These are phyloP conservation scores for Massarina eburnea DNA, from an alignment of 2,329 filamentous ascomycete genomes.

Conservation along the genomic window DNA sequence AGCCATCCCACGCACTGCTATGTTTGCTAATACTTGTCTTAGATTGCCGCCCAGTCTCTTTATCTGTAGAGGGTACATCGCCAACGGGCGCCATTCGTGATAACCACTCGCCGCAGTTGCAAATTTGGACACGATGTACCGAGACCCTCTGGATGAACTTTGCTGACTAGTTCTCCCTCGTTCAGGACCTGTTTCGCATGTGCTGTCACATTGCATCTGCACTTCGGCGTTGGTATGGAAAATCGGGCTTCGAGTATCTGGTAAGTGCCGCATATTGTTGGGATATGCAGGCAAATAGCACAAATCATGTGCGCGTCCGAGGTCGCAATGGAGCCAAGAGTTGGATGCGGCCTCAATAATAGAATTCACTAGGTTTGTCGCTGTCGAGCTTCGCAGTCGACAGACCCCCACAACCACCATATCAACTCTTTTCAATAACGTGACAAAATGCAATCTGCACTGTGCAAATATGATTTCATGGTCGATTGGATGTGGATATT, in stretches of 20 bases:
- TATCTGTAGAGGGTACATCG: conserved; percentile 67
- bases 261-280: conserved; percentile 18
- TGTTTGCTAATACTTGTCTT: not conserved
- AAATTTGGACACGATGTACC: too few species aligned
- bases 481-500: not conserved
- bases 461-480: not conserved
- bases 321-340: conserved; percentile 15
- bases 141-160: too few species aligned
- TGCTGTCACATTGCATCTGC: not conserved
- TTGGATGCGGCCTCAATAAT: conserved; percentile 24
- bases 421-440: not conserved
- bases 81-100: too few species aligned
- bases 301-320: conserved; percentile 19
- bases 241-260: conserved; percentile 13
- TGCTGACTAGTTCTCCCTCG: too few species aligned
- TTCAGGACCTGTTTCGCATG: too few species aligned
- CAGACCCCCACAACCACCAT: conserved; percentile 20
- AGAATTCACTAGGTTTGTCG: conserved; percentile 34
- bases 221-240: conserved; percentile 11
- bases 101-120: too few species aligned
- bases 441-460: too few species aligned
- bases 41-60: conserved; percentile 73
- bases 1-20: not conserved
- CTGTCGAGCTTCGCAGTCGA: conserved; percentile 17
- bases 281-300: not conserved